Evolutionary conservation across 148 eudicot species (phyloP).

Genomic region (Heliosperma pusillum): DNA sequence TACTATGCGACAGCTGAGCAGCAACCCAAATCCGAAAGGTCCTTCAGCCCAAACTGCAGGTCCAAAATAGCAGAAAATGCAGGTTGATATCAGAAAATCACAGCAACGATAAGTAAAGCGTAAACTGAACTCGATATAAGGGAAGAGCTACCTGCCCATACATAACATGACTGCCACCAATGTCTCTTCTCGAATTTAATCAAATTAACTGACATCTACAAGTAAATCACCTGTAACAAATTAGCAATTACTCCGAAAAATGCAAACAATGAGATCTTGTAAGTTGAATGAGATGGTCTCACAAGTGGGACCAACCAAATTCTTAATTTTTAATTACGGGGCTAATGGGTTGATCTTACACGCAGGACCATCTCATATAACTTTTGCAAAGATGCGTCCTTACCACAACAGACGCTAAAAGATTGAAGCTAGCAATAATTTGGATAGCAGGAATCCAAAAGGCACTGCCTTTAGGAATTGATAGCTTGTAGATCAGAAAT

Average conservation of each 20-base stretch:
- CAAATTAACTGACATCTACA: slow-evolving; percentile 66
- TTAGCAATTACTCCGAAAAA: neutral
- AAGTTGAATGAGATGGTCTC: too few species aligned
- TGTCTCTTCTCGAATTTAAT: slow-evolving; percentile 47
- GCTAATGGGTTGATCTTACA: too few species aligned
- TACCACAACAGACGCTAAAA: slow-evolving; percentile 70
- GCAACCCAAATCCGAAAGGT: slow-evolving; percentile 92
- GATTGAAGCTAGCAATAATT: slow-evolving; percentile 70
- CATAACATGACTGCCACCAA: slow-evolving; percentile 94
- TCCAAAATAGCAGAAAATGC: neutral
- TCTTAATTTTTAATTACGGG: too few species aligned
- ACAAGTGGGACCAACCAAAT: too few species aligned
- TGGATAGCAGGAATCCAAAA: slow-evolving; percentile 79
- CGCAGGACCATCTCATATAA: too few species aligned
- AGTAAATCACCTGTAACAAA: slow-evolving; percentile 12
- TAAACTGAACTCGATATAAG: neutral
- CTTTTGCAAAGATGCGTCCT: slow-evolving; percentile 6
- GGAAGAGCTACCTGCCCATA: slow-evolving; percentile 64
- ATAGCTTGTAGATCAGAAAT: slow-evolving; percentile 52
- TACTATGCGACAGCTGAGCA: slow-evolving; percentile 75
- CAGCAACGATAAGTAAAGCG: neutral
- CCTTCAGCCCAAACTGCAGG: slow-evolving; percentile 90
- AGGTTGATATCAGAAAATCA: slow-evolving; percentile 3
- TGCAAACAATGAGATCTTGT: neutral
- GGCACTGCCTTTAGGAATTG: slow-evolving; percentile 72